Evolutionary conservation across 495 filamentous ascomycete species (phyloP), one percentile per base, ranked within the genome.

Genomic region (Penicillium lividum): DNA sequence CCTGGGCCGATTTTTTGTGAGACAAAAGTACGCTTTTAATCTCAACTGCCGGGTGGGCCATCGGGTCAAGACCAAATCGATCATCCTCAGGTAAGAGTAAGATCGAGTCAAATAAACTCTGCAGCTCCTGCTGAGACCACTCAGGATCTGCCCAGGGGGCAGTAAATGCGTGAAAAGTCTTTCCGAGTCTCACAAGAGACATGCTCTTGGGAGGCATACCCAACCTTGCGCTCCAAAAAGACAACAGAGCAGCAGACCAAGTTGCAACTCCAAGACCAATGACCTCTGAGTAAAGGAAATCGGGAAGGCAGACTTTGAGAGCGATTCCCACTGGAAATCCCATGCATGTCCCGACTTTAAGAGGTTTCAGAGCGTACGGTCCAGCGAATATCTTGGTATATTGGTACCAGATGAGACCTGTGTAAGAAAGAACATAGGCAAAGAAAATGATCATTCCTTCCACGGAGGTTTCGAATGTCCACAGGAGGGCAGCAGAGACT

Each of bases 321-420:
- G 73, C 64, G 30, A 81, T 73, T 55, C 82, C 82, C 11, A 80
- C 30, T 1, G 79, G 70, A 31, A 86, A 64, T 5, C 82, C 83
- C 16, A 82, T 52, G 9, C 73, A 34, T 6, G 76, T 67, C 29
- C 80, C 80, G 11, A 72, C 58, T 5, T 83, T 54, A 25, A 85
- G 70, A 0, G 82, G 79, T 54, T 78, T 80, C 33, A 83, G 65
- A 1, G 81, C 82, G 47, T 82, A 73, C 13, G 80, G 77, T 1
- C 82, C 83, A 15, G 78, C 73, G 64, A 84, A 86, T 48, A 86
- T 83, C 54, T 82, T 82, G 59, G 81, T 84, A 67, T 84, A 85
- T 64, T 85, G 82, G 57, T 84, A 84, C 73, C 80, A 83, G 38
- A 85, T 73, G 50, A 85, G 68, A 29, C 83, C 83, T 10, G 81